Base-by-base conservation (phyloP, 176 grass and related monocot species). In the Zea luxurians region DNA sequence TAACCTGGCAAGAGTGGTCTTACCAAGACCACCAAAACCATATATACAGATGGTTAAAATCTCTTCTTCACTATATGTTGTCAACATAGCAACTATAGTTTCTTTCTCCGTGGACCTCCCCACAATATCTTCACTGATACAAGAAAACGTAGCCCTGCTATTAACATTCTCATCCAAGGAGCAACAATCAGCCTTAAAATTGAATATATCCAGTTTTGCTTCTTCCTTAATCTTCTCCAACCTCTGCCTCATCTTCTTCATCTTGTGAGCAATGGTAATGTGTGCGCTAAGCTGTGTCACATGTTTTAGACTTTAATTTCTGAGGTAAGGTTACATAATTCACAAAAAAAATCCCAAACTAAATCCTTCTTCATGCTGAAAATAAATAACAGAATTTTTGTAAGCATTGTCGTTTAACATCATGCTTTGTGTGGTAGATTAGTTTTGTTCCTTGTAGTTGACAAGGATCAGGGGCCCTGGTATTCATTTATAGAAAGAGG, bases 11-110 rank as follows among this genome's bases (percentile, higher is more conserved):
- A 62, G 60, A 36, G 60, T 62, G 9, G 60, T 62, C 60, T 62
- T 62, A 62, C 60, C 60, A 62, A 62, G 21, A 27, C 60, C 60
- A 36, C 60, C 60, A 62, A 62, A 62, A 36, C 60, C 60, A 62
- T 62, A 62, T 36, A 62, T 36, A 34, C 21, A 36, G 27, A 62
- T 4, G 8, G 60, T 62, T 8, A 5, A 9, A 62, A 62, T 36
- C 10, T 62, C 10, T 62, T 62, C 60, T 62, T 62, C 60, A 62
- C 60, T 62, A 10, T 62, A 62, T 2, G 9, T 12, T 36, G 60
- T 62, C 60, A 62, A 62, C 60, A 62, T 36, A 36, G 18, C 1
- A 62, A 62, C 60, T 62, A 62, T 36, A 36, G 27, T 62, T 62
- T 62, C 27, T 62, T 62, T 62, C 60, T 62, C 60, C 3, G 36